phyloP scores from a whole-genome alignment of 129 eudicot genomes.

The Arctium minus region DNA sequence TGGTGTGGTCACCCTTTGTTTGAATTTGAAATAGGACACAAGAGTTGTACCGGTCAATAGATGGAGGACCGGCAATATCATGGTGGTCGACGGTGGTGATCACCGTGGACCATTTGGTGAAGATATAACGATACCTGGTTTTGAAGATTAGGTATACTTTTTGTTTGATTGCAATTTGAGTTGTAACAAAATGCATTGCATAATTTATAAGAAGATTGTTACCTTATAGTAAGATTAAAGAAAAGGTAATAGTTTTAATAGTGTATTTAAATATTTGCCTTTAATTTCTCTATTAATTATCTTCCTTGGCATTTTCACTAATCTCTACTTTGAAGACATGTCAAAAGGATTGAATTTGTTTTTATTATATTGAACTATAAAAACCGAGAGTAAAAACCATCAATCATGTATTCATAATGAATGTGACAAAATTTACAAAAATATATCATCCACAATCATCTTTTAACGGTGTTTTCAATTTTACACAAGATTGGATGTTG shows the following conservation, averaged over 20 bases:
- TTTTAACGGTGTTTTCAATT: not conserved
- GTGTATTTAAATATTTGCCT: not conserved
- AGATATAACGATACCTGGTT: not conserved
- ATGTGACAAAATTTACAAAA: not conserved
- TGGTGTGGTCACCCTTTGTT: conserved; percentile 26
- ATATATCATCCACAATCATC: not conserved
- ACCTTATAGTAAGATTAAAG: too few species aligned
- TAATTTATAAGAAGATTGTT: not conserved
- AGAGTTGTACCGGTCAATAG: not conserved
- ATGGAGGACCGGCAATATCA: not conserved
- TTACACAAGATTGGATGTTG: not conserved
- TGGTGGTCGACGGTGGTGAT: not conserved
- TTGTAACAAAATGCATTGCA: not conserved
- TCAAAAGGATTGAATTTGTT: not conserved
- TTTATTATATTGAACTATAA: not conserved
- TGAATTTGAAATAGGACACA: conserved; percentile 22
- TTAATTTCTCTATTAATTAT: not conserved
- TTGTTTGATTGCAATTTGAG: not conserved
- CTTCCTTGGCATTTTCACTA: not conserved
- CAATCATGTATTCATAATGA: not conserved
- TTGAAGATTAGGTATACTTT: not conserved
- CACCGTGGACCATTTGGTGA: not conserved
- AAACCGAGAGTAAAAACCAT: not conserved
- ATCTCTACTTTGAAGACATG: not conserved
- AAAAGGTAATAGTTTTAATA: not conserved